Conservation (phyloP, 495 filamentous ascomycete species). For the Penicillium longicatenatum region DNA sequence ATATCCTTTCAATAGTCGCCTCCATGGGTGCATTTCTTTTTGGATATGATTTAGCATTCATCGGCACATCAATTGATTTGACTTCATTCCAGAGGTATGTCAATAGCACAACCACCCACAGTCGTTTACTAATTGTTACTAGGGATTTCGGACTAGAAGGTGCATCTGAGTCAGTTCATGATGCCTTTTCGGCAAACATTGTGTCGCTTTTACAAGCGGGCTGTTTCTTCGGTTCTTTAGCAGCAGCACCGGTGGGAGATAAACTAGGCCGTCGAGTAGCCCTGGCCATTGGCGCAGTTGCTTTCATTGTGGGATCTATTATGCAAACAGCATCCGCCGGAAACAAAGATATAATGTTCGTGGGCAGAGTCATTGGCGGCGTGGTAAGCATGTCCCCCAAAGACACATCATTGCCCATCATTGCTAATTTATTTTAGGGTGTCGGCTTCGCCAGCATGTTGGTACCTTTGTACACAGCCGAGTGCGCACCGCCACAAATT, state of each 20-base stretch:
- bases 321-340: constrained; percentile 37
- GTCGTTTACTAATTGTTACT: not conserved
- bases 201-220: constrained; percentile 63
- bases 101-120: not conserved
- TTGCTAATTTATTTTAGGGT: constrained; percentile 53
- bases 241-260: constrained; percentile 35
- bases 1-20: constrained; percentile 19
- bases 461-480: constrained; percentile 72
- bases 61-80: constrained; percentile 20
- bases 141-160: constrained; percentile 5
- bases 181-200: constrained; percentile 53
- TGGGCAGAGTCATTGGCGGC: not conserved
- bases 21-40: constrained; percentile 21
- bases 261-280: constrained; percentile 53
- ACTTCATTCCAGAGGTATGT: constrained; percentile 7
- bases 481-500: constrained; percentile 72
- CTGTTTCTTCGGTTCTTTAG: constrained; percentile 37
- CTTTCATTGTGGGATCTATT: constrained; percentile 57
- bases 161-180: constrained; percentile 9
- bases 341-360: not conserved
- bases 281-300: constrained; percentile 44
- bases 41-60: constrained; percentile 26
- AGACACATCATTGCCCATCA: constrained; percentile 52
- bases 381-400: constrained; percentile 5
- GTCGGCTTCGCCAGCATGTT: constrained; percentile 72